Conservation (phyloP, 192 early-diverging fungal species). For the Rhizophagus clarus region DNA sequence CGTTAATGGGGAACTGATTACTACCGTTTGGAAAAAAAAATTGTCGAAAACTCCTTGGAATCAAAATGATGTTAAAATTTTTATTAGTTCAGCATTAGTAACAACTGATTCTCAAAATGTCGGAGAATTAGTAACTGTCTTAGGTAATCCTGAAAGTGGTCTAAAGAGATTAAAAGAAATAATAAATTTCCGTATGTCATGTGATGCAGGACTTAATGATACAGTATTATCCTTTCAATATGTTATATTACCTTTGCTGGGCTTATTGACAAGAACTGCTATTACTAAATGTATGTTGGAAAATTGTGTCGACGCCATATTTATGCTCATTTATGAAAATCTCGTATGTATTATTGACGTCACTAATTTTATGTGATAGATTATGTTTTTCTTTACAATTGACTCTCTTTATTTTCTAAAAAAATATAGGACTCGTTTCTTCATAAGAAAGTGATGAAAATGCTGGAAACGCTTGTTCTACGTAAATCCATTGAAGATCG, state of each 20-base stretch:
- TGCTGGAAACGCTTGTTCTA: constrained; percentile 32
- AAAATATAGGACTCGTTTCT: constrained; percentile 7
- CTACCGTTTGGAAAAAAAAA: not conserved
- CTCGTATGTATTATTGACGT: not conserved
- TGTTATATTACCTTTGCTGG: constrained; percentile 37
- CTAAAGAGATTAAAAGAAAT: constrained; percentile 33
- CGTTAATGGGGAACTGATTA: not conserved
- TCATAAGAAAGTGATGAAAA: not conserved
- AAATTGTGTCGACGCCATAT: constrained; percentile 35
- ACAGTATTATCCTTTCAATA: constrained; percentile 38
- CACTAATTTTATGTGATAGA: not conserved
- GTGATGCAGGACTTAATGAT: constrained; percentile 26
- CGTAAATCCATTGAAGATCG: constrained; percentile 33
- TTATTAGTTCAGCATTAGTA: constrained; percentile 15
- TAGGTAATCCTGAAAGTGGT: constrained; percentile 23
- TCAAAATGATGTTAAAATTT: constrained; percentile 19
- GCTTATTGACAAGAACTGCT: constrained; percentile 35
- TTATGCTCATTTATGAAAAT: constrained; percentile 36
- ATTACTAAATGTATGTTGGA: constrained; percentile 41
- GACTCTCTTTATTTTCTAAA: not conserved
- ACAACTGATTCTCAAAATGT: not conserved
- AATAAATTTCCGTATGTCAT: constrained; percentile 29
- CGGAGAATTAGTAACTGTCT: constrained; percentile 31
- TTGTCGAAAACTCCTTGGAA: not conserved
- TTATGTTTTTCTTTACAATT: not conserved